Evolutionary conservation across 108 stramenopile genomes (phyloP).

Genomic region (Nannochloropsis gaditana): DNA sequence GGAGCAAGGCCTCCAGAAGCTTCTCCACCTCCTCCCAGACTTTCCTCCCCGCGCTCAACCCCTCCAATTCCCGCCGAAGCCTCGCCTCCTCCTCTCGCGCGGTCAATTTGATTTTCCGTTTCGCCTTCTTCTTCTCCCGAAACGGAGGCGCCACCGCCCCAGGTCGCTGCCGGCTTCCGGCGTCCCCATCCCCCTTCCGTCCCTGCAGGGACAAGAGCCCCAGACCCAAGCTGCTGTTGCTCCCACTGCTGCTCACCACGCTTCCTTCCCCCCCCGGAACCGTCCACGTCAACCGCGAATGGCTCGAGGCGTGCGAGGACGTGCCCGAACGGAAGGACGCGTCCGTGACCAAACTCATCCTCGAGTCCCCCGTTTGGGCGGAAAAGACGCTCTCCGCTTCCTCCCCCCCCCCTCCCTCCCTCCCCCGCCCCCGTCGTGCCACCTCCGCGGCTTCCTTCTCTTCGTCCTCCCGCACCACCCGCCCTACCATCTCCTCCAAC

Average conservation of each 20-base stretch:
- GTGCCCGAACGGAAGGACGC: background rate
- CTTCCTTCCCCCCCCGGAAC: background rate
- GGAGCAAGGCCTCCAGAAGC: background rate
- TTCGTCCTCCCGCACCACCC: background rate
- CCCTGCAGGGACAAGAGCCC: background rate
- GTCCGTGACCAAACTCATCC: background rate
- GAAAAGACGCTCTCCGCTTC: background rate
- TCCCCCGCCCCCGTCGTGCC: background rate
- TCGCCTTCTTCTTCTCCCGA: background rate
- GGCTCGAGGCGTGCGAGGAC: background rate
- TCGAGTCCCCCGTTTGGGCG: background rate
- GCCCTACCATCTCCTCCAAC: background rate
- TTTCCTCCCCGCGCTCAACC: background rate
- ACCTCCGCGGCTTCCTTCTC: background rate
- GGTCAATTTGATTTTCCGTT: background rate
- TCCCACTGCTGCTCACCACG: background rate
- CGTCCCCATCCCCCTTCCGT: background rate
- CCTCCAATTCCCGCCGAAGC: background rate
- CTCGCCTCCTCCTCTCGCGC: background rate
- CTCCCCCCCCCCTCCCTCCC: background rate
- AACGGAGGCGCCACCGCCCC: background rate
- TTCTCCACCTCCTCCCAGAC: slow-evolving; percentile 7
- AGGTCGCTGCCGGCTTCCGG: background rate
- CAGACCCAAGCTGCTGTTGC: background rate
- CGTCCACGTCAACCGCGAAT: background rate